These are phyloP conservation scores for Cubamyces lactineus DNA, from an alignment of 768 basidiomycete genomes.

Conservation along the genomic window DNA sequence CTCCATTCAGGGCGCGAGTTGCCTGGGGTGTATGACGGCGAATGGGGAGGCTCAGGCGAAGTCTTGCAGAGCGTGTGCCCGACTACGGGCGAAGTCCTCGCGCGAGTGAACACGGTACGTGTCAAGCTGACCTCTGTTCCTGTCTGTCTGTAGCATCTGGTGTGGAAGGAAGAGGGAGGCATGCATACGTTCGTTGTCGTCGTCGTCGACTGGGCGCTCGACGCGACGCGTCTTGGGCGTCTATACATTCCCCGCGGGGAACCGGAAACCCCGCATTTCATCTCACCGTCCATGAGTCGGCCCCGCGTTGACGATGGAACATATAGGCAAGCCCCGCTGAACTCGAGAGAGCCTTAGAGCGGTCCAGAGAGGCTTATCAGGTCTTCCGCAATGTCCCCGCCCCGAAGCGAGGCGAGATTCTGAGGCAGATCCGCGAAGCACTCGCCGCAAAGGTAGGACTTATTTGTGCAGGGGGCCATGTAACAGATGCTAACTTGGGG, in stretches of 20 bases:
- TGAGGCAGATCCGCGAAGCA: conserved; percentile 86
- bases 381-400: conserved; percentile 79
- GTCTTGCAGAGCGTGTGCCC: conserved; percentile 75
- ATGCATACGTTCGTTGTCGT: too few species aligned
- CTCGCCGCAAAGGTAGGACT: conserved; percentile 69
- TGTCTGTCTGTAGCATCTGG: too few species aligned
- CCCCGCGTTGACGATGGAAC: background rate
- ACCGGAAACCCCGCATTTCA: background rate
- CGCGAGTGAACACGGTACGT: conserved; percentile 69
- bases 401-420: conserved; percentile 84
- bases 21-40: conserved; percentile 80
- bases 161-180: too few species aligned
- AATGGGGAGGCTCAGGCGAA: conserved; percentile 80
- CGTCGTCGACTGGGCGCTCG: too few species aligned
- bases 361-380: conserved; percentile 73
- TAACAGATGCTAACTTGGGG: background rate
- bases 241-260: too few species aligned
- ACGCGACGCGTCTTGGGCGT: too few species aligned
- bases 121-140: background rate
- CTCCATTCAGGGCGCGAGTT: conserved; percentile 60
- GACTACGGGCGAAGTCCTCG: conserved; percentile 85
- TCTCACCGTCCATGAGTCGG: background rate
- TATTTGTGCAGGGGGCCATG: background rate
- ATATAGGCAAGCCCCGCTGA: conserved; percentile 73
- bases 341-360: conserved; percentile 66